phyloP scores from a whole-genome alignment of 2,329 filamentous ascomycete species.

The Microsporum canis region DNA sequence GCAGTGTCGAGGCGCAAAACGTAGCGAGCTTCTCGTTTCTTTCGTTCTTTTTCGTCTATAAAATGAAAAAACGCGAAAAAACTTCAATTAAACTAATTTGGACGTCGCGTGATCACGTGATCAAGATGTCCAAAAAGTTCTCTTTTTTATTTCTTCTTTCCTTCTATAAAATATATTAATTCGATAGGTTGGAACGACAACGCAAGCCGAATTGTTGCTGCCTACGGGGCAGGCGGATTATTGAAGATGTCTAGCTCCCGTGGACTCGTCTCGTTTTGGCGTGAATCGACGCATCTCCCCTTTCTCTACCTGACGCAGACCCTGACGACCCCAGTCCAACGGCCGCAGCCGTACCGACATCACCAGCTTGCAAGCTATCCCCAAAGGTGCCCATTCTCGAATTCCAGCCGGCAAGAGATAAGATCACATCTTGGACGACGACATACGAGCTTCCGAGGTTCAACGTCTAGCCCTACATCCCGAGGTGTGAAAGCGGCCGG shows the following conservation, averaged over 20 bases:
- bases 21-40: not conserved
- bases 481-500: not conserved
- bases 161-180: not conserved
- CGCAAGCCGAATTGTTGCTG: not conserved
- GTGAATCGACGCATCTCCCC: conserved; percentile 25
- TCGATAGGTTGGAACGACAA: not conserved
- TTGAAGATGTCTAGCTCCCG: not conserved
- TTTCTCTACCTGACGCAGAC: conserved; percentile 66
- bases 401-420: not conserved
- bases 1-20: not conserved
- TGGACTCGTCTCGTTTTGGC: not conserved
- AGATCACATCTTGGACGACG: not conserved
- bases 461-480: not conserved
- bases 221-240: not conserved
- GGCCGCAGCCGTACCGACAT: conserved; percentile 7
- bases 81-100: not conserved
- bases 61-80: not conserved
- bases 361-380: not conserved
- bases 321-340: conserved; percentile 25
- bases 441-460: not conserved
- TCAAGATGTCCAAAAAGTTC: not conserved
- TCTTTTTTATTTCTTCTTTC: not conserved
- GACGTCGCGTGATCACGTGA: conserved; percentile 3
- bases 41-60: not conserved
- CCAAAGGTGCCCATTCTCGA: conserved; percentile 14